Base-by-base conservation (phyloP, 345 rosid genomes). In the Anacardium occidentale region DNA sequence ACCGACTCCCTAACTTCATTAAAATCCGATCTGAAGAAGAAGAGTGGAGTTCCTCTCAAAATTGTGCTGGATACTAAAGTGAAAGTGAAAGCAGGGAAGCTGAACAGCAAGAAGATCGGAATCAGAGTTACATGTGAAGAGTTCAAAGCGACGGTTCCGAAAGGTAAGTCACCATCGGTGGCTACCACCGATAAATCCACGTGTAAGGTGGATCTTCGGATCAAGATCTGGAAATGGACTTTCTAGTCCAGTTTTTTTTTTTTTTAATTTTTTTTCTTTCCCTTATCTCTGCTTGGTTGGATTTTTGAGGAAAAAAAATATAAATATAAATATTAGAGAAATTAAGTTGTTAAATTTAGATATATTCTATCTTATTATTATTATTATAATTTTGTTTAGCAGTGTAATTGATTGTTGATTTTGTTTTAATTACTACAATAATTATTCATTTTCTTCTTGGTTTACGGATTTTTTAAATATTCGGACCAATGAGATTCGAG, bases 161-260 rank as follows among this genome's bases (percentile, higher is more conserved):
- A 81, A 83, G 91, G 96, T 40, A 91, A 93, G 84, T 53, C 87
- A 0, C 91, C 93, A 26, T 48, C 85, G 15, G 80, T 86, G 68
- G 99, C 97, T 0, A 74, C 75, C 0, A 76, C 85, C 0, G 58
- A 77, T 50, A 81, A 78, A 8, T 61, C 94, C 2, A 80, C 86
- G 76, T 95, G 99, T 77, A 83, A 84, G 86, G 97, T 86, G 57
- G 96, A 95, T 85, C 90, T 93, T 3, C 82, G 94, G 52, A 57
- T 95, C 72, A 95, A 90, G 92, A 82, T 95, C 83, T 95, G 99
- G 99, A 91, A 84, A 75, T 93, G 85, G 88, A 91, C 89, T 20
- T 88, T 88, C 74, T 88, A 67, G 77, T 65, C 42, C 25, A 11
- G 10, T 42, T 10, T 6, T 17, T 56, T 8, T 4, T 32, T 5